Evolutionary conservation across 2,329 filamentous ascomycete genomes (phyloP).

Genomic region (Calonectria hawksworthii): DNA sequence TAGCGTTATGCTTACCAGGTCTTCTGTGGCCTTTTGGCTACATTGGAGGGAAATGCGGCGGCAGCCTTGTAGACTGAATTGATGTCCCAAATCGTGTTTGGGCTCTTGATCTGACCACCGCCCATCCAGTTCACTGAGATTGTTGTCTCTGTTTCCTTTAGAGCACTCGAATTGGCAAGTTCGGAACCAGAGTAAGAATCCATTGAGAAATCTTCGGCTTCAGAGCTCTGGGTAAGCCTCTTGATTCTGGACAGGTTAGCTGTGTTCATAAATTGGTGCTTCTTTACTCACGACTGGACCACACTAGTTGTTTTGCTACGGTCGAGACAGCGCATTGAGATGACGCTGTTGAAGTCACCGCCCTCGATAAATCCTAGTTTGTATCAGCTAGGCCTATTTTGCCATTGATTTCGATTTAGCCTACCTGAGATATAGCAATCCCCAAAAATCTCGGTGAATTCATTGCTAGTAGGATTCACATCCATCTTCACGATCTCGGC

Average conservation of each 20-base stretch:
- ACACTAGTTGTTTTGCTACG: neutral
- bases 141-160: neutral
- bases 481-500: neutral
- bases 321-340: neutral
- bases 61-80: neutral
- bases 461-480: neutral
- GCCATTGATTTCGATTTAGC: neutral
- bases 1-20: too few relatives aligned
- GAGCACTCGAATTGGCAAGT: neutral
- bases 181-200: neutral
- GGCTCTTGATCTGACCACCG: neutral
- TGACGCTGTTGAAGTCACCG: neutral
- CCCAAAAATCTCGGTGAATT: neutral
- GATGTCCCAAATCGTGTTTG: neutral
- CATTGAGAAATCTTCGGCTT: neutral
- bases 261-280: too few relatives aligned
- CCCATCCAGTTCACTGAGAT: neutral
- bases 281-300: neutral
- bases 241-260: neutral
- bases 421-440: conserved; percentile 1
- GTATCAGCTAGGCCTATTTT: neutral
- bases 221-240: neutral
- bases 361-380: neutral
- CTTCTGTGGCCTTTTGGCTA: neutral
- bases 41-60: neutral